Base-by-base conservation (phyloP, 768 basidiomycete genomes). In the Xerocomellus dryophilus region DNA sequence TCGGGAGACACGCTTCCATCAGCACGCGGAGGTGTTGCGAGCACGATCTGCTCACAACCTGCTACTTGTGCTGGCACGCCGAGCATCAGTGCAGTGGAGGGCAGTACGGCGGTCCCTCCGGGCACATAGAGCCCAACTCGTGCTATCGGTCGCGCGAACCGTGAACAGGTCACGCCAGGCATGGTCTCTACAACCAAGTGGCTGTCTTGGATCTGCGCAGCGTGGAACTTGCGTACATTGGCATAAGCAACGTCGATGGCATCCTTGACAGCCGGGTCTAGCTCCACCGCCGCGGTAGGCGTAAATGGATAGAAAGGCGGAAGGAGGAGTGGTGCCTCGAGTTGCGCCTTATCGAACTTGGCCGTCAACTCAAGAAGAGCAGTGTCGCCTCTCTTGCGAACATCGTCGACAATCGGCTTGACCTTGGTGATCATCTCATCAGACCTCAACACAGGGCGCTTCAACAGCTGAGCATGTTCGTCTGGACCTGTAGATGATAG, bases 21-120 rank as follows among this genome's bases (percentile, higher is more conserved):
- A 14, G 87, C 72, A 39, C 94, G 81, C 2, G 97, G 96, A n/a
- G 97, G 97, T 4, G 97, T 98, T 5, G 97, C 94, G 55, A 99
- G 79, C 36, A 98, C 90, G 58, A 98, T 86, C 62, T 90, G 82
- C 57, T 82, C 84, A 75, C 96, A 98, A 3, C 93, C 93, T 2
- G 97, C 97, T 10, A 98, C 97, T 69, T 97, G 94, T 2, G 97
- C 97, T 15, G 97, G 97, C 27, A 98, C 88, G 54, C 96, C 96
- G 18, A 99, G 84, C 95, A 98, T 98, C 62, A 99, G 80, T 4
- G 97, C 96, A 18, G 97, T 98, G 5, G 92, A 95, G 12, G 97
- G 97, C 17, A 99, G 79, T 43, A 98, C 81, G 2, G 97, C 97
- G 5, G 97, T 98, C 15, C 97, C 97, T 27, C 97, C 97, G 2